Evolutionary conservation across 2,329 filamentous ascomycete genomes (phyloP), one percentile per base, ranked within the genome.

Genomic region (Endothia cerciana): DNA sequence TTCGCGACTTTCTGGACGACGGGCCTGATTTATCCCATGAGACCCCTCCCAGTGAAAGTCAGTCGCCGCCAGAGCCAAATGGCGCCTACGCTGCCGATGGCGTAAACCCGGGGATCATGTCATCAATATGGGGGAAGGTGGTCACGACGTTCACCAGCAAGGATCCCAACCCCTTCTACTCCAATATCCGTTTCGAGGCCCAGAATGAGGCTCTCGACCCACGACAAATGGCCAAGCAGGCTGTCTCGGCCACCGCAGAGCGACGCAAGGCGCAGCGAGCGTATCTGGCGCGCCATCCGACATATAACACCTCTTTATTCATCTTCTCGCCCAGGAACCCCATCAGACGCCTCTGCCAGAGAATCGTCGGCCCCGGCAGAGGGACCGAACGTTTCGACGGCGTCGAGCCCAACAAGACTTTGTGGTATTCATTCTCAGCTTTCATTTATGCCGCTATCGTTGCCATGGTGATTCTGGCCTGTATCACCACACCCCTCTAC

Each of bases 391-490:
- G 95, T 55, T 91, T 97, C 69, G 92, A 98, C 76, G 95, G 95
- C 17, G 88, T 96, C 0, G 89, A 93, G 67, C 95, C 95, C 0
- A 94, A 95, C 71, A 93, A 93, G 70, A 87, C 91, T 4, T 84
- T 95, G 10, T 99, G 95, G 94, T 97, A 97, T 75, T 82, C 87
- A 0, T 97, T 98, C 76, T 97, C 95, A 0, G 92, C 93, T 3
- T 91, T 99, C 72, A 92, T 98, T 64, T 99, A 99, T 76, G 89
- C 91, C 30, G 91, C 92, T 17, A 97, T 99, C 69, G 92, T 98
- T 51, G 92, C 93, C 60, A 99, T 99, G 96, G 95, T 99, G n/a
- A 79, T 97, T 55, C 85, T 99, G 61, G 95, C 95, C 38, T 99
- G 94, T 74, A 84, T 98, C 60, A 97, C 94, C 1, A 99, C 95